Conservation (phyloP, 2,329 filamentous ascomycete species). For the Microdochium paspali region DNA sequence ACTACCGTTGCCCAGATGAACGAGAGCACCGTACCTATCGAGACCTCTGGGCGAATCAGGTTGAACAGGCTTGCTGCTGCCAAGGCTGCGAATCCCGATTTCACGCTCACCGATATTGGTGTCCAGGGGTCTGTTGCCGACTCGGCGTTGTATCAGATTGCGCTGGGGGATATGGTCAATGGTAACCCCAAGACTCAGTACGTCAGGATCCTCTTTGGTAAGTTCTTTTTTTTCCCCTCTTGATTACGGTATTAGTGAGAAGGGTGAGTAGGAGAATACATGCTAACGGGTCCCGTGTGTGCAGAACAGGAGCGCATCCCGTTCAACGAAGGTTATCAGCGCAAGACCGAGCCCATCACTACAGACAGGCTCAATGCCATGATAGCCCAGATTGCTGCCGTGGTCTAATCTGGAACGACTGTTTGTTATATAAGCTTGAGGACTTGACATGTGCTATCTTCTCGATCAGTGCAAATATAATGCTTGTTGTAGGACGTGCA, state of each 20-base stretch:
- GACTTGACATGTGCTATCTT: too few relatives aligned
- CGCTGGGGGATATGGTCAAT: not conserved
- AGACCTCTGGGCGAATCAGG: conserved; percentile 16
- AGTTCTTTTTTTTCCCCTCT: not conserved
- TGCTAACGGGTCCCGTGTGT: too few relatives aligned
- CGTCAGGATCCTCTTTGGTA: not conserved
- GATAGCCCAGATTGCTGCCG: not conserved
- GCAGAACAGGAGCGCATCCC: not conserved
- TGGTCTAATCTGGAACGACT: not conserved
- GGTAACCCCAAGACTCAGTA: not conserved
- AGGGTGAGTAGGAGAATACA: too few relatives aligned
- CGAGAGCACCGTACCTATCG: conserved; percentile 14
- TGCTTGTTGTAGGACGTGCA: too few relatives aligned
- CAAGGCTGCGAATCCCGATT: conserved; percentile 13
- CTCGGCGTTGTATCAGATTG: not conserved
- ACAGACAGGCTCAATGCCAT: not conserved
- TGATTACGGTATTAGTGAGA: too few relatives aligned
- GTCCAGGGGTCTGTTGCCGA: not conserved
- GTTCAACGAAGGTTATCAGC: not conserved
- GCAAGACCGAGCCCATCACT: not conserved
- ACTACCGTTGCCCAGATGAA: conserved; percentile 10
- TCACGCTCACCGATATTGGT: conserved; percentile 7
- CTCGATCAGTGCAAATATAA: too few relatives aligned
- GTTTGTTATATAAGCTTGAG: too few relatives aligned
- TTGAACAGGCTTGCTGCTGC: conserved; percentile 14